Percentiles rank a stretch among this genome's conserved stretches.
phyloP scores from a whole-genome alignment of 352 stramenopile species.

The Phytopythium mirpurense region DNA sequence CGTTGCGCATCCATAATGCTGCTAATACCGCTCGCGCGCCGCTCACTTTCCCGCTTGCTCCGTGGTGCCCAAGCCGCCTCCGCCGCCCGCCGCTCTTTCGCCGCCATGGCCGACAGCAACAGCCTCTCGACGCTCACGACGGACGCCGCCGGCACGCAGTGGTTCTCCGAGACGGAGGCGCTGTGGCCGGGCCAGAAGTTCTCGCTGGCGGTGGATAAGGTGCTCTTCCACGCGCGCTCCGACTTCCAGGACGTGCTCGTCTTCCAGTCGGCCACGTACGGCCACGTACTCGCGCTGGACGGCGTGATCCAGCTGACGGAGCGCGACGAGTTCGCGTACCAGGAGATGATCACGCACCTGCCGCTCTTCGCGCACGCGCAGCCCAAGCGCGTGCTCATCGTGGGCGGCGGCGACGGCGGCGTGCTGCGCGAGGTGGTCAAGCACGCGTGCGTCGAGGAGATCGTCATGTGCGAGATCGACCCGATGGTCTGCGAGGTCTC shows the following conservation, averaged over 20 bases:
- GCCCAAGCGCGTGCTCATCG: conserved; percentile 96
- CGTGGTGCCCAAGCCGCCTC: neutral
- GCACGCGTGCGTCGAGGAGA: conserved; percentile 93
- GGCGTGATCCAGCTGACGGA: conserved; percentile 99
- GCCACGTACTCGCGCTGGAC: conserved; percentile 98
- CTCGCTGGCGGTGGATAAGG: conserved; percentile 91
- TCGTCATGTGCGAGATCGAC: conserved; percentile 99
- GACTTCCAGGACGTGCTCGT: conserved; percentile 98
- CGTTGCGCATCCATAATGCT: neutral
- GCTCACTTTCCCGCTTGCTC: conserved; percentile 8
- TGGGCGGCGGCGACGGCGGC: conserved; percentile 97
- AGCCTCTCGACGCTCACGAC: conserved; percentile 28
- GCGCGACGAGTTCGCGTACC: conserved; percentile 98
- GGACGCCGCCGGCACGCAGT: conserved; percentile 57
- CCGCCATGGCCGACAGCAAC: conserved; percentile 1
- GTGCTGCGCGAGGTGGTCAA: conserved; percentile 95
- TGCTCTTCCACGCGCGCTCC: conserved; percentile 95
- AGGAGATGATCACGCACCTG: conserved; percentile 99
- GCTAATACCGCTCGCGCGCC: neutral
- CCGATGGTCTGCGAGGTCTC: conserved; percentile 94
- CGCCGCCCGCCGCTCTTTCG: neutral
- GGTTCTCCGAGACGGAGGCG: conserved; percentile 95
- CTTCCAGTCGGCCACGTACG: conserved; percentile 98
- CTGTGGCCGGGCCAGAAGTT: conserved; percentile 94
- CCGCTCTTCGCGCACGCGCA: conserved; percentile 95